Percentiles rank a stretch among this genome's conserved stretches.
Evolutionary conservation across 768 basidiomycete genomes (phyloP).

Genomic region (Chalciporus pseudorubinellus): DNA sequence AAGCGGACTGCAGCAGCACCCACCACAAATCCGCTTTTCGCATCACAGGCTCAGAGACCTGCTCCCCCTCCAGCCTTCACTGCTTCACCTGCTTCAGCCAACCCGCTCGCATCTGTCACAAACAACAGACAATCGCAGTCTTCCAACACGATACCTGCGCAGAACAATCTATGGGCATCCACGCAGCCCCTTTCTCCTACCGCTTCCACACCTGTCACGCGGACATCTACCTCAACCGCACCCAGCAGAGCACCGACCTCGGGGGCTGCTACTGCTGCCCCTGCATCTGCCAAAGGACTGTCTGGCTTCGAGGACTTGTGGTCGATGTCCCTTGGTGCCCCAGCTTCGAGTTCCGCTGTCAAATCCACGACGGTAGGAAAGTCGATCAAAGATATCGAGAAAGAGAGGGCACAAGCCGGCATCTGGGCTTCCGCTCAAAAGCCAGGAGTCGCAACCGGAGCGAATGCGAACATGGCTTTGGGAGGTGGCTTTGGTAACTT

Average conservation of each 20-base stretch:
- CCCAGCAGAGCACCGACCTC: constrained; percentile 18
- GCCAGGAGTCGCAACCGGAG: constrained; percentile 9
- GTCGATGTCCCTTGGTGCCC: constrained; percentile 69
- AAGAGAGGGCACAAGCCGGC: constrained; percentile 77
- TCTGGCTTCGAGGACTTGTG: constrained; percentile 87
- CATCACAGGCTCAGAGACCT: constrained; percentile 14
- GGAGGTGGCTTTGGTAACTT: constrained; percentile 35
- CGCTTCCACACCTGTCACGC: constrained; percentile 10
- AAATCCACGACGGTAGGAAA: constrained; percentile 50
- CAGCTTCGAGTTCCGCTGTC: constrained; percentile 25
- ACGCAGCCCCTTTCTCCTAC: constrained; percentile 30
- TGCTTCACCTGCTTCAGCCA: constrained; percentile 7
- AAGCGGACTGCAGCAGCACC: constrained; percentile 10
- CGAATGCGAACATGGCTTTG: constrained; percentile 11
- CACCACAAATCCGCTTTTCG: constrained; percentile 6
- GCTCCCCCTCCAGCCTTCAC: constrained; percentile 28
- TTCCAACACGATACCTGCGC: constrained; percentile 20
- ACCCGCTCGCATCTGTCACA: constrained; percentile 29
- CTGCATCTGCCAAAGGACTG: constrained; percentile 35
- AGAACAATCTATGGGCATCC: constrained; percentile 23
- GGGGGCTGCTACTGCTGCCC: constrained; percentile 20
- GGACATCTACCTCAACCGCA: constrained; percentile 5
- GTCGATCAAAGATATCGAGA: constrained; percentile 86
- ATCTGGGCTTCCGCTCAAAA: constrained; percentile 61
- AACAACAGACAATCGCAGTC: constrained; percentile 22